Percentiles rank a stretch among this genome's conserved stretches.
Evolutionary conservation across 1,284 basidiomycete genomes (phyloP).

Genomic region (Puccinia polysora): DNA sequence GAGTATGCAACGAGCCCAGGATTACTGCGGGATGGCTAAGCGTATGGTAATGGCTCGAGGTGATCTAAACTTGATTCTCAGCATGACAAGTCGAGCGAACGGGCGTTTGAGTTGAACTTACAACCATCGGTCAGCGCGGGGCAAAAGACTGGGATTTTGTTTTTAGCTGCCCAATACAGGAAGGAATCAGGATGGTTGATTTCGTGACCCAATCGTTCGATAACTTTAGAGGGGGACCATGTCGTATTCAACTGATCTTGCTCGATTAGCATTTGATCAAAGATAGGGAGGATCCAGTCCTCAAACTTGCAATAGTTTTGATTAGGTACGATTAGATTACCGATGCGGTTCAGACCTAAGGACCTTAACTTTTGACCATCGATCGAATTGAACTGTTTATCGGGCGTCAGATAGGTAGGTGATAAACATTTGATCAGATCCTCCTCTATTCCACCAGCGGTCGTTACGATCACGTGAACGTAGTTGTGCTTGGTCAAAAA

Average conservation of each 20-base stretch:
- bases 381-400: conserved; percentile 50
- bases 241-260: conserved; percentile 50
- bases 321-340: conserved; percentile 54
- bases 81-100: background rate
- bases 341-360: conserved; percentile 52
- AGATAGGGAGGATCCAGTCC: conserved; percentile 53
- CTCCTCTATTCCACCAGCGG: conserved; percentile 53
- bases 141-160: conserved; percentile 53
- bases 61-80: too few species aligned
- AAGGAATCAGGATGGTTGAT: conserved; percentile 53
- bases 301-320: conserved; percentile 54
- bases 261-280: conserved; percentile 52
- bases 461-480: conserved; percentile 52
- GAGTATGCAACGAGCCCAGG: background rate
- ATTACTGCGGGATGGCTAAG: background rate
- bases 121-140: conserved; percentile 53
- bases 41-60: too few species aligned
- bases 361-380: conserved; percentile 50
- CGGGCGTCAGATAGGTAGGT: conserved; percentile 49
- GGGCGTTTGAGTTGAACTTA: conserved; percentile 16
- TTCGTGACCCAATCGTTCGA: conserved; percentile 51
- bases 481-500: conserved; percentile 53
- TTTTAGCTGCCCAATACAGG: conserved; percentile 53
- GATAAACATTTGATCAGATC: conserved; percentile 54
- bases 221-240: conserved; percentile 52